A percentile compares a stretch with the other conserved stretches of the same genome.
Conservation (phyloP, 2,329 filamentous ascomycete species). For the Rhytidhysteron rufulum region DNA sequence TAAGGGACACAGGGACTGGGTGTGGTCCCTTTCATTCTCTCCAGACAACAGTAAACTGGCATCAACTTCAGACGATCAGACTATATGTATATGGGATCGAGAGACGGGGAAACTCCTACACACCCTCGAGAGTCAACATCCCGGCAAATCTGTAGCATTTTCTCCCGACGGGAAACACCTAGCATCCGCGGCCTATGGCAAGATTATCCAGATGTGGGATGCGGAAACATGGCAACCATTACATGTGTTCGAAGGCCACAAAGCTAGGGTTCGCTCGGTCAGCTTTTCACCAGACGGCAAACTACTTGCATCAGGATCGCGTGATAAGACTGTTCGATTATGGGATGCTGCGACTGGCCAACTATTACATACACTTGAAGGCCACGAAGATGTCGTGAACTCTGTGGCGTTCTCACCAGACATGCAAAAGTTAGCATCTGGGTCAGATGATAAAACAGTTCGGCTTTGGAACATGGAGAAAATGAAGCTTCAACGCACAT, state of each 20-base stretch:
- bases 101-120: conserved; percentile 5
- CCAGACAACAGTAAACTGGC: conserved; percentile 7
- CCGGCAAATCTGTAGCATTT: conserved; percentile 4
- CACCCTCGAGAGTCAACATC: conserved; percentile 1
- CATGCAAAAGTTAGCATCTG: conserved; percentile 4
- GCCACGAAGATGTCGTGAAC: not conserved
- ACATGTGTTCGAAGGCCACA: conserved; percentile 3
- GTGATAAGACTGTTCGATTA: conserved; percentile 6
- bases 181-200: conserved; percentile 4
- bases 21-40: conserved; percentile 12
- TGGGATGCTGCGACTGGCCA: conserved; percentile 3
- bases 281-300: conserved; percentile 5
- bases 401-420: conserved; percentile 7
- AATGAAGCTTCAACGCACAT: not conserved
- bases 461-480: conserved; percentile 5
- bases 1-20: conserved; percentile 7
- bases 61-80: conserved; percentile 9
- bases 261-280: not conserved
- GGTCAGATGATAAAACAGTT: conserved; percentile 3
- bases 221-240: conserved; percentile 1
- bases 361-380: conserved; percentile 2
- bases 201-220: conserved; percentile 6
- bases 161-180: conserved; percentile 3
- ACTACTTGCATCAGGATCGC: conserved; percentile 3
- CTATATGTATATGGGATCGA: conserved; percentile 12